A percentile compares a stretch with the other conserved stretches of the same genome.
These are phyloP conservation scores for Colletotrichum australisinense DNA, from an alignment of 2,329 filamentous ascomycete genomes.

Conservation along the genomic window DNA sequence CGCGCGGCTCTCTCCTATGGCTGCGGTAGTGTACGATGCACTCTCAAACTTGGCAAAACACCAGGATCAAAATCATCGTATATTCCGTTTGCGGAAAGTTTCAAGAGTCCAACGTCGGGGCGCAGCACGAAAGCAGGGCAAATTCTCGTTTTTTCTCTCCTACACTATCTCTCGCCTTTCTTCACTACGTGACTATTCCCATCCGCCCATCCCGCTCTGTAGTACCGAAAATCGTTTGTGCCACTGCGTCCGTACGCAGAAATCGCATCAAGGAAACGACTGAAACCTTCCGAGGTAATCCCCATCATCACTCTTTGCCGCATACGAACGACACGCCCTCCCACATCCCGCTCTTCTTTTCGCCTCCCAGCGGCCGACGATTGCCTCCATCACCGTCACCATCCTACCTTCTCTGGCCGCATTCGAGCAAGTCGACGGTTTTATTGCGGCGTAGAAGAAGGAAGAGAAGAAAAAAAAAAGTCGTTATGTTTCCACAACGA, in stretches of 20 bases:
- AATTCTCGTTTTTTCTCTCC: neutral
- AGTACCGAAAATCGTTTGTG: neutral
- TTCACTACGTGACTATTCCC: neutral
- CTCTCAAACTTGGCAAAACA: neutral
- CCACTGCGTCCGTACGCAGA: neutral
- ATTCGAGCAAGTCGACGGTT: conserved; percentile 1
- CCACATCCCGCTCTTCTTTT: neutral
- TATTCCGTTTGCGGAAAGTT: conserved; percentile 9
- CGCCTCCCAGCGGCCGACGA: conserved; percentile 5
- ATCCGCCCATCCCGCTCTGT: neutral
- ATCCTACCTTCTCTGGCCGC: too few relatives aligned
- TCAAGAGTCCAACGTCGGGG: neutral
- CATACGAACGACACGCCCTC: neutral
- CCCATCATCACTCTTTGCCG: neutral
- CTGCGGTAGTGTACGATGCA: neutral
- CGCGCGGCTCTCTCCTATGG: neutral
- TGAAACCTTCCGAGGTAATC: neutral
- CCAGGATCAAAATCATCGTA: neutral
- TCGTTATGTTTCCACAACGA: neutral
- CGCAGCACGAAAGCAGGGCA: neutral
- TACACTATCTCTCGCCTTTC: too few relatives aligned
- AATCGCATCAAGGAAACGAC: neutral
- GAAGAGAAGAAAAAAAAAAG: neutral
- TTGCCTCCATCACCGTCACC: too few relatives aligned
- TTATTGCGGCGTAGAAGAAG: neutral